These are phyloP conservation scores for Magnaporthiopsis poae DNA, from an alignment of 2,329 filamentous ascomycete species.

Conservation along the genomic window DNA sequence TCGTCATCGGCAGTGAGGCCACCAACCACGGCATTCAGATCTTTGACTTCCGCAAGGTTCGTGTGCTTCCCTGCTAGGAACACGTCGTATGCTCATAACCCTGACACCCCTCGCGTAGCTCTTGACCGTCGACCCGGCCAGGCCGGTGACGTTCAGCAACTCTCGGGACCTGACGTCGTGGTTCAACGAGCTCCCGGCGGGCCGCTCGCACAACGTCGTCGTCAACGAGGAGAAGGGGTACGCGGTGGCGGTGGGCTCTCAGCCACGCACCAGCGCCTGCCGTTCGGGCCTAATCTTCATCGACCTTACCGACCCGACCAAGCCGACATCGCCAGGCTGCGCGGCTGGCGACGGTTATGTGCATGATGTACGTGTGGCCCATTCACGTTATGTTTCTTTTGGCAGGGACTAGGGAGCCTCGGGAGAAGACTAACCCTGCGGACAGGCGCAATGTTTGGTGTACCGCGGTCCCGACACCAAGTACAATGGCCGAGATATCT, in stretches of 20 bases:
- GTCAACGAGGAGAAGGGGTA: slow-evolving; percentile 25
- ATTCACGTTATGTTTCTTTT: too few relatives aligned
- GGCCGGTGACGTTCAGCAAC: slow-evolving; percentile 15
- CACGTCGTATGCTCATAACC: too few relatives aligned
- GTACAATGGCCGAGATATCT: slow-evolving; percentile 41
- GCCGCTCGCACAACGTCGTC: slow-evolving; percentile 8
- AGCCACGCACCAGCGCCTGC: slow-evolving; percentile 33
- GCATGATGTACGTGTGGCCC: slow-evolving; percentile 30
- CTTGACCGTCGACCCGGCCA: slow-evolving; percentile 33
- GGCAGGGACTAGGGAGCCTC: too few relatives aligned
- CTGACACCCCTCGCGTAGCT: slow-evolving; percentile 23
- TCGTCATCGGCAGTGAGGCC: slow-evolving; percentile 32
- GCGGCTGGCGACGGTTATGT: slow-evolving; percentile 48
- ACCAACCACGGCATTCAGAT: slow-evolving; percentile 48
- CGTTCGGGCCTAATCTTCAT: slow-evolving; percentile 48
- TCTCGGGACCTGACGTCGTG: not conserved
- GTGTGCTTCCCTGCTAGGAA: not conserved
- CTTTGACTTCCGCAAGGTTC: slow-evolving; percentile 51
- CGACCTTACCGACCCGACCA: slow-evolving; percentile 42
- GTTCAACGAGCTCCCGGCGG: slow-evolving; percentile 6
- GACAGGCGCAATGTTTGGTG: slow-evolving; percentile 42
- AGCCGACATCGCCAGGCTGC: slow-evolving; percentile 44
- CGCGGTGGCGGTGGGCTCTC: slow-evolving; percentile 33
- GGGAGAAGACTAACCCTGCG: too few relatives aligned
- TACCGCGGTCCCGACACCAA: slow-evolving; percentile 40